Evolutionary conservation across 176 grass and related monocot species (phyloP), one percentile per base, ranked within the genome.

Genomic region (Lolium multiflorum): DNA sequence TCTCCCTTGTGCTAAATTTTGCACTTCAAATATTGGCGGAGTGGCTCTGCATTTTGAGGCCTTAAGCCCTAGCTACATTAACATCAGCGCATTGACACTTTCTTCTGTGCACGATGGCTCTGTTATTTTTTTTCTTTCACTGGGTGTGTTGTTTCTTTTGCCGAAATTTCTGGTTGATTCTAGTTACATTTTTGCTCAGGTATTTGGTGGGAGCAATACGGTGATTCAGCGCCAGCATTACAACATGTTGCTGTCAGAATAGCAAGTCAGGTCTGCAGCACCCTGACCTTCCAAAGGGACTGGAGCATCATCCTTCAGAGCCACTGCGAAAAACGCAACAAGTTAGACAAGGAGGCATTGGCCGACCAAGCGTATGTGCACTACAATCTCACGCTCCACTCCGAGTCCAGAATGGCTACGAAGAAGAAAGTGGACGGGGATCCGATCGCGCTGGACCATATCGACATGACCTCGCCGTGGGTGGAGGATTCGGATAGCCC

Each of bases 161-260:
- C 63, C 0, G 0, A 7, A 66, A 35, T 69, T 69, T 64, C 25
- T 25, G 7, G 84, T 44, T 86, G 18, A 57, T 55, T 70, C 67
- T 83, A 9, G 54, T 51, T 39, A 62, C 64, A 50, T 58, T 74
- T 76, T 44, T 59, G 13, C 64, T 51, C 63, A 98, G 94, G 96
- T 37, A 98, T 96, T 87, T 98, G 96, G 94, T 96, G 96, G 96
- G 93, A 98, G 87, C 91, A 98, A 77, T 98, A 98, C 1, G 97
- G 96, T 0, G 94, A 96, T 89, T 96, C 93, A 69, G 87, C 94
- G 18, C 93, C 93, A 5, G 89, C 92, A 24, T 65, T 98, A 35
- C 94, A 98, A 77, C 86, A 85, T 21, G 85, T 85, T 35, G 97
- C 97, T 10, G 94, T 96, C 7, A 94, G 97, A 86, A 88, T 98